Percentiles rank a stretch among this genome's conserved stretches.
Conservation (phyloP, 257 asterid species). For the Solanum sparsipilum region DNA sequence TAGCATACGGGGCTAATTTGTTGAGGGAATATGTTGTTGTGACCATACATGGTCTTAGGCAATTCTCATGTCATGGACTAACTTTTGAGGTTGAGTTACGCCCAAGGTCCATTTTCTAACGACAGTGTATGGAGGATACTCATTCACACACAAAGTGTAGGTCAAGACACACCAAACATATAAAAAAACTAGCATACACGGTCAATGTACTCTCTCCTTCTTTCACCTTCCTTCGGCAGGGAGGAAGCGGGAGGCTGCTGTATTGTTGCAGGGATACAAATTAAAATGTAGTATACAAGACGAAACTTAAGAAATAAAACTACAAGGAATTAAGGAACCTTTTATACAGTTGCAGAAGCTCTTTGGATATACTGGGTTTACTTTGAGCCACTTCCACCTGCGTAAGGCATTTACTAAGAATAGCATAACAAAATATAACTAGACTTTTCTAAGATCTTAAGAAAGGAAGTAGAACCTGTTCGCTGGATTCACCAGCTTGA, state of each 20-base stretch:
- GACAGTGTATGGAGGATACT: background rate
- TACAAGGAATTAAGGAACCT: slow-evolving; percentile 30
- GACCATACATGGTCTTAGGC: background rate
- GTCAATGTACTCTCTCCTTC: background rate
- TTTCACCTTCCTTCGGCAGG: background rate
- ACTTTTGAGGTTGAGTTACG: background rate
- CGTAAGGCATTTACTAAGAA: background rate
- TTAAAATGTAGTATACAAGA: background rate
- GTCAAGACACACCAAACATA: background rate
- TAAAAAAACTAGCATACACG: background rate
- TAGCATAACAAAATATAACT: background rate
- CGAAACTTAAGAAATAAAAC: background rate
- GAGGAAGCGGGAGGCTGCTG: background rate
- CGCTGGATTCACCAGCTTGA: slow-evolving; percentile 19
- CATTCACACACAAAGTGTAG: background rate
- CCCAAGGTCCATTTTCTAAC: background rate
- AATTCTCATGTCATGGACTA: background rate
- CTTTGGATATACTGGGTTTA: slow-evolving; percentile 35
- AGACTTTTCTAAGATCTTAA: background rate
- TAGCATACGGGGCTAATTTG: background rate
- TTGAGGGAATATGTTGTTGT: background rate
- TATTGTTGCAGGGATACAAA: background rate
- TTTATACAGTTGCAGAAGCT: slow-evolving; percentile 65
- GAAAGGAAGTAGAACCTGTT: slow-evolving; percentile 18
- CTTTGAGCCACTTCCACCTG: slow-evolving; percentile 35